Conservation (phyloP, 306 rosid genomes). For the Trichosanthes truncata region DNA sequence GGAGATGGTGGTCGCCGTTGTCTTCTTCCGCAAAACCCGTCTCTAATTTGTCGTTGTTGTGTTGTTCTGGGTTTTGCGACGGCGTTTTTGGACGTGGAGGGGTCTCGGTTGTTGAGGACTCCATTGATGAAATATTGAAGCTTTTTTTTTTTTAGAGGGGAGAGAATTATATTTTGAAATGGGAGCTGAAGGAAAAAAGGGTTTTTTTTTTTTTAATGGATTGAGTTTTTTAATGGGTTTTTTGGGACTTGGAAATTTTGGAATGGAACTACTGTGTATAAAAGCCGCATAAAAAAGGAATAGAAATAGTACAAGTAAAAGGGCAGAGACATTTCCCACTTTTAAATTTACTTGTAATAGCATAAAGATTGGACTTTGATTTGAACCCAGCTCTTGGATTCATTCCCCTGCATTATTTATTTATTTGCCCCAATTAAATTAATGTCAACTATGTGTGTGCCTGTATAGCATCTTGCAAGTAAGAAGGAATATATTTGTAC, state of each 20-base stretch:
- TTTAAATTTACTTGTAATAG: not conserved
- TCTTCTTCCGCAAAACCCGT: not conserved
- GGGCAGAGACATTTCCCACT: not conserved
- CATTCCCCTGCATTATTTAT: not conserved
- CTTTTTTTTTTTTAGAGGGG: not conserved
- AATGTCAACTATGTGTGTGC: not conserved
- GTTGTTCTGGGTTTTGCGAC: not conserved
- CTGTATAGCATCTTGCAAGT: not conserved
- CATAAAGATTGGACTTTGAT: slow-evolving; percentile 10
- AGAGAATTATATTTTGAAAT: not conserved
- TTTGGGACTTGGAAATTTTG: not conserved
- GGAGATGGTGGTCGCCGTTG: not conserved
- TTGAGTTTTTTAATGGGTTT: not conserved
- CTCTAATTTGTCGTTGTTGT: not conserved
- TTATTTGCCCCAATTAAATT: not conserved
- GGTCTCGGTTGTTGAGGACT: not conserved
- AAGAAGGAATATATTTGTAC: not conserved
- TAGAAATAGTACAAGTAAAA: not conserved
- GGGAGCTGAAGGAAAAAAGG: not conserved
- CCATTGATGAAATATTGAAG: not conserved
- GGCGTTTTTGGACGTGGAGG: not conserved
- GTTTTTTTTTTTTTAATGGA: not conserved
- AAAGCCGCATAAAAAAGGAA: not conserved
- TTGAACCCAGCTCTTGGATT: slow-evolving; percentile 8
- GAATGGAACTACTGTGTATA: not conserved